These are phyloP conservation scores for Populus tremula DNA, from an alignment of 345 rosid genomes.

Conservation along the genomic window DNA sequence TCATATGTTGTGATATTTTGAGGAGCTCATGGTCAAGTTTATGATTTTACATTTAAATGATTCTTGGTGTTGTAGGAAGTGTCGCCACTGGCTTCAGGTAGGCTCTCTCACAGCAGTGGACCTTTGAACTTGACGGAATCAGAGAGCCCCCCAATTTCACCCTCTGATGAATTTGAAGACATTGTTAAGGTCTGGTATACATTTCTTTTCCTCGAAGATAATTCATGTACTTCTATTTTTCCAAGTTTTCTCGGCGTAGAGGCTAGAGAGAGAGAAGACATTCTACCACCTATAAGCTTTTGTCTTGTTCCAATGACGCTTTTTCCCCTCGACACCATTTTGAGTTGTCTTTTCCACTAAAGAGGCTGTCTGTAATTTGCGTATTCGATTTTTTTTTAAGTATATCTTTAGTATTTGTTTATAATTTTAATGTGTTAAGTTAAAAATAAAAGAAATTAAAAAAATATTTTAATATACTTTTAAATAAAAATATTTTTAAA, in stretches of 20 bases:
- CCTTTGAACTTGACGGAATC: slow-evolving; percentile 63
- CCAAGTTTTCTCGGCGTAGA: not conserved
- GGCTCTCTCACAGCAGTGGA: slow-evolving; percentile 94
- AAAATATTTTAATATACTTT: too few species aligned
- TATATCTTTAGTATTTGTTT: too few species aligned
- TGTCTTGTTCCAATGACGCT: slow-evolving; percentile 36
- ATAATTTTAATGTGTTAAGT: too few species aligned
- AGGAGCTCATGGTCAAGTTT: not conserved
- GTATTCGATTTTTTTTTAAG: too few species aligned
- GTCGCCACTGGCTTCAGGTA: slow-evolving; percentile 88
- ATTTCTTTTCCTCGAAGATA: not conserved
- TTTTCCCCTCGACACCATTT: slow-evolving; percentile 19
- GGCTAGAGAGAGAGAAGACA: slow-evolving; percentile 7
- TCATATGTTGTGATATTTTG: not conserved
- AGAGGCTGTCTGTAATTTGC: too few species aligned
- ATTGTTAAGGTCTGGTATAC: slow-evolving; percentile 59
- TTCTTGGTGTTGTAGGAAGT: slow-evolving; percentile 56
- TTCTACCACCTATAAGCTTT: slow-evolving; percentile 17
- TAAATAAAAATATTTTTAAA: too few species aligned
- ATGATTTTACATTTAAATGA: not conserved
- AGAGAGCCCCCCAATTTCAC: slow-evolving; percentile 83
- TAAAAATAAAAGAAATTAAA: too few species aligned
- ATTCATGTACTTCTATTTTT: not conserved
- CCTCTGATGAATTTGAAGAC: slow-evolving; percentile 88
- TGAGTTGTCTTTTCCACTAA: slow-evolving; percentile 23